A percentile compares a stretch with the other conserved stretches of the same genome.
Evolutionary conservation across 2,329 filamentous ascomycete species (phyloP).

Genomic region (Scedosporium boydii): DNA sequence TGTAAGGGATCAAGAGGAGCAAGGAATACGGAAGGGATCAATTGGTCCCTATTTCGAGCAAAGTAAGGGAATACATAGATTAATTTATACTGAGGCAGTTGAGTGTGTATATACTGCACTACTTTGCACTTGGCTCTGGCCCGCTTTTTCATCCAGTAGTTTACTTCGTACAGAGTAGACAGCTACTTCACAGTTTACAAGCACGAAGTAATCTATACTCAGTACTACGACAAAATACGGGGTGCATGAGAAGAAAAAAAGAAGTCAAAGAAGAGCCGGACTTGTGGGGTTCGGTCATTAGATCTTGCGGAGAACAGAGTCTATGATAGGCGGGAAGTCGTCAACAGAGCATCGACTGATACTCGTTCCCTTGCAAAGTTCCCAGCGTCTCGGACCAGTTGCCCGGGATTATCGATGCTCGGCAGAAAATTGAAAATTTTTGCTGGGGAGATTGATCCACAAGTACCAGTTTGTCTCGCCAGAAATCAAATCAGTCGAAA

Average conservation of each 20-base stretch:
- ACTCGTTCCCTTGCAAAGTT: no score
- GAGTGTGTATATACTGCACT: no score
- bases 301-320: no score
- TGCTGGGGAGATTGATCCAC: neutral
- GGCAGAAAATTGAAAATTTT: neutral
- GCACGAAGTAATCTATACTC: no score
- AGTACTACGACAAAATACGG: neutral
- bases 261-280: neutral
- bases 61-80: neutral
- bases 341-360: no score
- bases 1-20: neutral
- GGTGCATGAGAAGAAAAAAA: neutral
- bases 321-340: no score
- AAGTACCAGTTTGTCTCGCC: neutral
- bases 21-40: neutral
- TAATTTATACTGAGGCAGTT: neutral
- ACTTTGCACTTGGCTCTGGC: no score
- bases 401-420: no score
- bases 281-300: no score
- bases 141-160: neutral
- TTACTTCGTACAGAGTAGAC: no score
- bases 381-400: no score
- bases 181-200: neutral
- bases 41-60: neutral
- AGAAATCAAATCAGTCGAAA: neutral